A percentile compares a stretch with the other conserved stretches of the same genome.
phyloP scores from a whole-genome alignment of 106 monocot species.

The Dioscorea alata region DNA sequence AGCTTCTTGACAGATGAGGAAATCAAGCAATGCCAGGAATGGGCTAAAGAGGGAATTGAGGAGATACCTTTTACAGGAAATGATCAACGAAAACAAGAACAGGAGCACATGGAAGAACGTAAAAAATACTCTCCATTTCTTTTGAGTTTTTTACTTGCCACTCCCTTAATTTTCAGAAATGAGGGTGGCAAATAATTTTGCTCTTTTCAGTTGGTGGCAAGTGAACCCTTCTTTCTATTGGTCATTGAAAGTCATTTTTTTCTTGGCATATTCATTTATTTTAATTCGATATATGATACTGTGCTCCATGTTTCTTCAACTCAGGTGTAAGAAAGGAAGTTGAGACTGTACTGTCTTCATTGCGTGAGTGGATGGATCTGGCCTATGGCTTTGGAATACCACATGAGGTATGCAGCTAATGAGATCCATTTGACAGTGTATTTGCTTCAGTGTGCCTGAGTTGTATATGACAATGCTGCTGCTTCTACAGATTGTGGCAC shows the following conservation, averaged over 20 bases:
- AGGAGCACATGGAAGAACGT: slow-evolving; percentile 44
- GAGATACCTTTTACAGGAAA: slow-evolving; percentile 41
- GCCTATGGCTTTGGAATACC: slow-evolving; percentile 22
- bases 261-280: neutral
- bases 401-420: slow-evolving; percentile 24
- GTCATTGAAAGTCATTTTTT: neutral
- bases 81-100: slow-evolving; percentile 34
- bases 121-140: slow-evolving; percentile 1
- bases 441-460: neutral
- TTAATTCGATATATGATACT: neutral
- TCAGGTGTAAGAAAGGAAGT: slow-evolving; percentile 50
- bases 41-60: slow-evolving; percentile 66
- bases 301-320: neutral
- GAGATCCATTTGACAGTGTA: neutral
- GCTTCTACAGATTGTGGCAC: neutral
- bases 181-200: too few species aligned
- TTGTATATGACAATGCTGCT: too few species aligned
- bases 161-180: too few species aligned
- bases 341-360: slow-evolving; percentile 23
- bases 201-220: too few species aligned
- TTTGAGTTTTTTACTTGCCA: neutral
- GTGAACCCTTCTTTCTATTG: too few species aligned
- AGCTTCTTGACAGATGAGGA: slow-evolving; percentile 43
- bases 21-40: slow-evolving; percentile 42
- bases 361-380: slow-evolving; percentile 29